Conservation (phyloP, 2,329 filamentous ascomycete genomes). For the Colletotrichum horii region DNA sequence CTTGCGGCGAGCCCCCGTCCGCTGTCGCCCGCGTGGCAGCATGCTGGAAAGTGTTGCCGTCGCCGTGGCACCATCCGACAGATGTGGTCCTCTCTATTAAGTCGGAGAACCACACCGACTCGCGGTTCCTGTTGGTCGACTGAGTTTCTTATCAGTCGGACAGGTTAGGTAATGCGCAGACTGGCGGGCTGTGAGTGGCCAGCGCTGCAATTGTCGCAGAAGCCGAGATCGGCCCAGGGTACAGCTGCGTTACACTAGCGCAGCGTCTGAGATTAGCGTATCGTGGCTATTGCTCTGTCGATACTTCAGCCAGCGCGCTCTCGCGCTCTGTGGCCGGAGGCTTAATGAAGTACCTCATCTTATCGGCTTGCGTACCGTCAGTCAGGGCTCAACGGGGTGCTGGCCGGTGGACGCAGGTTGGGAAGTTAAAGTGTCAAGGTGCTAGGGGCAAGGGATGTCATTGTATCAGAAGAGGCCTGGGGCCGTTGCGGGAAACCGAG, state of each 20-base stretch:
- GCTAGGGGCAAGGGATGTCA: conserved; percentile 8
- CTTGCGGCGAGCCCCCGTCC: background rate
- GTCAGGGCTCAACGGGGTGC: conserved; percentile 4
- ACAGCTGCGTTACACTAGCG: conserved; percentile 13
- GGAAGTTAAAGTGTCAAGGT: background rate
- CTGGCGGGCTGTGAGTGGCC: background rate
- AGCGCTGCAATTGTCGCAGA: background rate
- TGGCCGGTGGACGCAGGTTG: background rate
- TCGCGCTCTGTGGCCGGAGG: background rate
- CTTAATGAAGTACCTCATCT: background rate
- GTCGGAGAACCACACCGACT: conserved; percentile 4
- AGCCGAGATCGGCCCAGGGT: conserved; percentile 23
- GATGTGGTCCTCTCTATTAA: background rate
- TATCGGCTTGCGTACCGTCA: background rate
- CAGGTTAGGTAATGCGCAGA: conserved; percentile 22
- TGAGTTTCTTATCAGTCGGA: conserved; percentile 19
- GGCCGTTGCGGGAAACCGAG: conserved; percentile 5
- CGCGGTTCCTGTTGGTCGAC: conserved; percentile 6
- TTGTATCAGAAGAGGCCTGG: conserved; percentile 12
- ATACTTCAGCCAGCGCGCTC: background rate
- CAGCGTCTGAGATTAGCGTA: conserved; percentile 1
- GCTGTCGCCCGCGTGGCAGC: background rate
- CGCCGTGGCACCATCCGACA: conserved; percentile 1
- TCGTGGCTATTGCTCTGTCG: background rate
- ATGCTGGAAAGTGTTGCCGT: background rate